These are phyloP conservation scores for Fusarium miscanthi DNA, from an alignment of 2,329 filamentous ascomycete species.

Conservation along the genomic window DNA sequence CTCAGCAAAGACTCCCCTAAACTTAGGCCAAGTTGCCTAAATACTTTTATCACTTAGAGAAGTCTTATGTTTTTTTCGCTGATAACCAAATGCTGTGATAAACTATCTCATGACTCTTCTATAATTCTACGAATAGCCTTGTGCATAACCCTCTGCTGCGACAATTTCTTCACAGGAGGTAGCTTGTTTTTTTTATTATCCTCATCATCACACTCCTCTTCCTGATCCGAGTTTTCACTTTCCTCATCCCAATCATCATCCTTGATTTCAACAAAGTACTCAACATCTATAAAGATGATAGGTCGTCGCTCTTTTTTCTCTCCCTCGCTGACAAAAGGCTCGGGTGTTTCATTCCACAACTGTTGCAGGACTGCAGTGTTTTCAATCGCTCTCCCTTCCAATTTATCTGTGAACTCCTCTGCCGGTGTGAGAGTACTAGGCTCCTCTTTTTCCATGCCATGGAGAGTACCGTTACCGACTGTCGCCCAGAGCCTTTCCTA, in stretches of 20 bases:
- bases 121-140: no score
- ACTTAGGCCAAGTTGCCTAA: no score
- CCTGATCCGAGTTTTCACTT: not conserved
- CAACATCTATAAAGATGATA: not conserved
- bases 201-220: not conserved
- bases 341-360: conserved; percentile 11
- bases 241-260: no score
- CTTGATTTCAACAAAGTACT: not conserved
- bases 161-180: no score
- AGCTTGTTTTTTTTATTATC: not conserved
- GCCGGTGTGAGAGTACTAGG: not conserved
- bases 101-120: no score
- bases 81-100: no score
- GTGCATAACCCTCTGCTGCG: no score
- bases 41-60: no score
- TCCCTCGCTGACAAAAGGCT: not conserved
- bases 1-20: no score
- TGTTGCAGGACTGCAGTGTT: not conserved
- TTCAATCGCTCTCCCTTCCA: not conserved
- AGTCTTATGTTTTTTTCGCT: no score
- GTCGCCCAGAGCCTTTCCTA: not conserved
- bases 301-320: no score
- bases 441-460: not conserved
- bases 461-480: not conserved
- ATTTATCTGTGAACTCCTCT: not conserved